Percentiles rank a stretch among this genome's conserved stretches.
Conservation (phyloP, 2,329 filamentous ascomycete species). For the Colletotrichum navitas region DNA sequence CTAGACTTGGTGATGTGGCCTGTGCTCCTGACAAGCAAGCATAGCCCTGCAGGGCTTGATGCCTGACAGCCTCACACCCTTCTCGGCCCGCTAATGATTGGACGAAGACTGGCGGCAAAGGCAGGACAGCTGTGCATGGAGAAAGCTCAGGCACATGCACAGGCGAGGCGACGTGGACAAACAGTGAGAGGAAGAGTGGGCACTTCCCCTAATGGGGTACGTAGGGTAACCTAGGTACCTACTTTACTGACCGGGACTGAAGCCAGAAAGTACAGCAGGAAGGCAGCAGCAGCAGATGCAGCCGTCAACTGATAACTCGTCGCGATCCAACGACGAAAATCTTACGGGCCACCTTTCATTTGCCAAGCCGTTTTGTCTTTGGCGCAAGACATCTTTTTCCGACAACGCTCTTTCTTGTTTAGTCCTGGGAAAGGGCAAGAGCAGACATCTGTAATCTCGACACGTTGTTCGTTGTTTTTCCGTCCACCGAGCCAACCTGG, state of each 20-base stretch:
- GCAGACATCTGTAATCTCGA: not conserved
- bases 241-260: too few species aligned
- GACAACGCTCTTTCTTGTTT: not conserved
- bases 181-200: not conserved
- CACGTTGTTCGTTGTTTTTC: conserved; percentile 11
- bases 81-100: conserved; percentile 9
- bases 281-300: not conserved
- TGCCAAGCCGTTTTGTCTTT: conserved; percentile 2
- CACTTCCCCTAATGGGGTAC: not conserved
- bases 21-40: conserved; percentile 30
- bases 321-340: conserved; percentile 26
- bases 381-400: conserved; percentile 7
- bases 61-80: conserved; percentile 28
- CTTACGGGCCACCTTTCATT: conserved; percentile 18
- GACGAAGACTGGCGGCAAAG: conserved; percentile 33
- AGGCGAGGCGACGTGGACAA: not conserved
- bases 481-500: not conserved
- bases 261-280: not conserved
- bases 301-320: not conserved
- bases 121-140: conserved; percentile 11
- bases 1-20: conserved; percentile 14
- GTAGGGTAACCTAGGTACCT: not conserved
- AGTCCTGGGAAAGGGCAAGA: not conserved
- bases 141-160: conserved; percentile 11
- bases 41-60: conserved; percentile 29